Evolutionary conservation across 1,139 yeast species (phyloP), one percentile per base, ranked within the genome.

Genomic region (Pneumocystis carinii): DNA sequence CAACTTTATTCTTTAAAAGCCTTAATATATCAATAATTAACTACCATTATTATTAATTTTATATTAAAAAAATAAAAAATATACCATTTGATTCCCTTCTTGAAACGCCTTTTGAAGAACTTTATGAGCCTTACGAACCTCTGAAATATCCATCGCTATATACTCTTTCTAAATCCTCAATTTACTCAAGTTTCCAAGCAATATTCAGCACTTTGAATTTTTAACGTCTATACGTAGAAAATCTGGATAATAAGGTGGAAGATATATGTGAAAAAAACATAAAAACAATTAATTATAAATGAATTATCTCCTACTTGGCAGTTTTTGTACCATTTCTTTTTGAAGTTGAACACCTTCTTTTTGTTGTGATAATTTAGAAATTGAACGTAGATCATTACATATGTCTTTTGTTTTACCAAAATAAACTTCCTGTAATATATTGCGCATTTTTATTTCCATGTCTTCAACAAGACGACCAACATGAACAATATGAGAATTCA

Each of bases 371-470:
- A 48, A 12, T 48, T 24, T 48, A 24, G 55, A 24, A 61, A 85
- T 85, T 29, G 62, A 58, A 70, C 95, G 79, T 69, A 88, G 77
- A 71, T 87, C 95, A 62, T 83, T 81, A 32, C 88, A 76, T 62
- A 90, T 85, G 72, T 90, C 97, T 71, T 88, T 84, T 48, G 96
- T 87, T 76, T 92, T 92, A 71, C 95, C 97, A 72, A 92, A 92
- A 73, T 92, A 92, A 36, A 92, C 97, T 67, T 89, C 96, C 73
- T 90, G 96, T 67, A 92, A 79, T 75, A 87, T 78, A 70, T 87
- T 88, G 74, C 98, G 82, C 76, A 92, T 79, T 72, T 86, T 89
- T 68, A 87, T 84, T 75, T 92, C 98, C 62, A 89, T 81, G 68
- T 89, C 96, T 74, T 92, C 98, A 36, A 92, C 81, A 70, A 90